phyloP scores from a whole-genome alignment of 2,329 filamentous ascomycete species.

The Falciphora oryzae region DNA sequence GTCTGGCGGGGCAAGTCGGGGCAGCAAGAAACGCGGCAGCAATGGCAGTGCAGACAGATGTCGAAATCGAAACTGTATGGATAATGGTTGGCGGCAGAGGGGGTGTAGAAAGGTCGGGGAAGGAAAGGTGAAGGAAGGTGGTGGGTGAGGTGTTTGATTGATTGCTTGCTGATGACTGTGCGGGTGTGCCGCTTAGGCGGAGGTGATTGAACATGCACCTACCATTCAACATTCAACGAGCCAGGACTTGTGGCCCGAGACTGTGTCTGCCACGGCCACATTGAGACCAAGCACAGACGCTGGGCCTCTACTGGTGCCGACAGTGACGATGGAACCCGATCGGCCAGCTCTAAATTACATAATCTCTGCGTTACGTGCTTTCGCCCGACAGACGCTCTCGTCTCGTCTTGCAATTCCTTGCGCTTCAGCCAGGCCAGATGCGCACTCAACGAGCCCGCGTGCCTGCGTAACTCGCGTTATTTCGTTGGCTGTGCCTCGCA shows the following conservation, averaged over 20 bases:
- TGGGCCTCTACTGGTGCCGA: neutral
- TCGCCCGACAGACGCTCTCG: too few species aligned
- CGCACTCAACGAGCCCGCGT: too few species aligned
- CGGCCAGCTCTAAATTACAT: too few species aligned
- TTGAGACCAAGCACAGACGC: neutral
- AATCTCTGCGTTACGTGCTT: too few species aligned
- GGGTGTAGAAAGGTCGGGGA: neutral
- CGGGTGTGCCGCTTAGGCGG: neutral
- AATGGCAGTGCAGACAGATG: neutral
- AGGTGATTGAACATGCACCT: too few species aligned
- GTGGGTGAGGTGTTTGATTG: conserved; percentile 7
- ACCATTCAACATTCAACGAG: neutral
- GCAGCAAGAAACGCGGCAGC: neutral
- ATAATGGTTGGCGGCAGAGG: neutral
- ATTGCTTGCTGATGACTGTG: conserved; percentile 8
- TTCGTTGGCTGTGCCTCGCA: too few species aligned
- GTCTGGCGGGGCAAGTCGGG: neutral
- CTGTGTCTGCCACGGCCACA: neutral
- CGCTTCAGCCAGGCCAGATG: too few species aligned
- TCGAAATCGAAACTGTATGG: neutral
- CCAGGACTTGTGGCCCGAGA: neutral
- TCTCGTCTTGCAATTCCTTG: too few species aligned
- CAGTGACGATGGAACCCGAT: too few species aligned
- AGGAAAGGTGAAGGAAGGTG: neutral
- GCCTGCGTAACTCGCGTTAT: too few species aligned